Conservation (phyloP, 2,329 filamentous ascomycete species). For the Ceratocystis cubensis region DNA sequence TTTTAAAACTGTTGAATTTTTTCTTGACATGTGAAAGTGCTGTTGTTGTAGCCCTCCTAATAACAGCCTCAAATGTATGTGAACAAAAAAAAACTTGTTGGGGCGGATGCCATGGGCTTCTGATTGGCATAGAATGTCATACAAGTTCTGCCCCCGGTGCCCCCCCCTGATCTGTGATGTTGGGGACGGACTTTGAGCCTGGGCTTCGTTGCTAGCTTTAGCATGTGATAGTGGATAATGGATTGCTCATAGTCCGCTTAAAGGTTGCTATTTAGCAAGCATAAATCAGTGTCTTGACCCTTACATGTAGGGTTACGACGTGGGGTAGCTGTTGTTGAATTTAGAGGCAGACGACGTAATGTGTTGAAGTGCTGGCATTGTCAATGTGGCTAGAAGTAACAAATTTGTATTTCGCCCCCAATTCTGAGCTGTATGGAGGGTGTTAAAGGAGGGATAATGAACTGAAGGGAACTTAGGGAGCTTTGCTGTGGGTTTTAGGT, state of each 20-base stretch:
- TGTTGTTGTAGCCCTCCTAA: neutral
- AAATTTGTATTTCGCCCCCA: no score
- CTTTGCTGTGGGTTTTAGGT: no score
- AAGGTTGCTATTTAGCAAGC: neutral
- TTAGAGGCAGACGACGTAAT: no score
- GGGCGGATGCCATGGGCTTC: neutral
- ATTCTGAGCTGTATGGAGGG: no score
- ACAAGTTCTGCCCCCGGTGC: neutral
- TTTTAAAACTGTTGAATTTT: neutral
- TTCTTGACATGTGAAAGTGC: constrained; percentile 12
- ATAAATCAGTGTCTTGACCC: neutral
- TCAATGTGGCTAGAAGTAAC: neutral
- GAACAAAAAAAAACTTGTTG: neutral
- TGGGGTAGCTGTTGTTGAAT: no score
- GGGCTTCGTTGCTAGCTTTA: neutral
- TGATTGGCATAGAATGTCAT: neutral
- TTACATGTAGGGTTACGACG: neutral
- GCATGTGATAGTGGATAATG: constrained; percentile 4
- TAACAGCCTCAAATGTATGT: neutral
- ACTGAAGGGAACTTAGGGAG: no score
- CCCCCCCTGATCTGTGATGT: constrained; percentile 4
- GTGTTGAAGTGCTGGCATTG: no score
- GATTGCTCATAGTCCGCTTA: neutral
- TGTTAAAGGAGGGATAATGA: no score
- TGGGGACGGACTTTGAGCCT: neutral